Percentiles rank a stretch among this genome's conserved stretches.
Conservation (phyloP, 192 early-diverging fungal species). For the Backusella tarrabulga region DNA sequence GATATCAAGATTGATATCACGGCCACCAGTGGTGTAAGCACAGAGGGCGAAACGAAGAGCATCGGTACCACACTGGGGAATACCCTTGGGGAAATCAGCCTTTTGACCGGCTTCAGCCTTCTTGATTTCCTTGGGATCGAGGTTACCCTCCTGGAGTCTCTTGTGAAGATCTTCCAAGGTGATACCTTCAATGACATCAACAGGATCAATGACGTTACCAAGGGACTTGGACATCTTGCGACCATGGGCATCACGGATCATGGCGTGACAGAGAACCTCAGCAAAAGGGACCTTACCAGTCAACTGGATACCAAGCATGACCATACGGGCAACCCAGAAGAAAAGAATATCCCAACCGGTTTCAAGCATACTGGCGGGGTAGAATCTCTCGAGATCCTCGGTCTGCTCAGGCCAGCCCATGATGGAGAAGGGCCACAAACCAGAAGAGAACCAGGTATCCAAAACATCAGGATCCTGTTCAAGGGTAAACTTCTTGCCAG, state of each 20-base stretch:
- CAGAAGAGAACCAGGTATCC: constrained; percentile 99
- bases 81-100: constrained; percentile 92
- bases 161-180: constrained; percentile 73
- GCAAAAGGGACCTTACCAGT: constrained; percentile 95
- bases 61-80: constrained; percentile 97
- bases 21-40: constrained; percentile 72
- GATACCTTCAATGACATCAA: constrained; percentile 96
- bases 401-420: constrained; percentile 97
- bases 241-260: constrained; percentile 98
- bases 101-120: constrained; percentile 86
- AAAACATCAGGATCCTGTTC: constrained; percentile 97
- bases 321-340: constrained; percentile 99
- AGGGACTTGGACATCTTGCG: constrained; percentile 97
- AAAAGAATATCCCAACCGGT: constrained; percentile 99
- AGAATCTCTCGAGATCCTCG: constrained; percentile 80
- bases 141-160: constrained; percentile 80
- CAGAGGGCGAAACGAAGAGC: constrained; percentile 85
- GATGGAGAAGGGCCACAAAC: constrained; percentile 97
- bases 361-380: constrained; percentile 90
- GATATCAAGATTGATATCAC: constrained; percentile 94
- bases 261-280: constrained; percentile 95
- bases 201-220: constrained; percentile 97
- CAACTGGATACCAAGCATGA: constrained; percentile 95
- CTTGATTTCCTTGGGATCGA: constrained; percentile 85
- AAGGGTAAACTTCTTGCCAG: constrained; percentile 74